These are phyloP conservation scores for Coemansia sp. DNA, from an alignment of 192 early-diverging fungal genomes.

Conservation along the genomic window DNA sequence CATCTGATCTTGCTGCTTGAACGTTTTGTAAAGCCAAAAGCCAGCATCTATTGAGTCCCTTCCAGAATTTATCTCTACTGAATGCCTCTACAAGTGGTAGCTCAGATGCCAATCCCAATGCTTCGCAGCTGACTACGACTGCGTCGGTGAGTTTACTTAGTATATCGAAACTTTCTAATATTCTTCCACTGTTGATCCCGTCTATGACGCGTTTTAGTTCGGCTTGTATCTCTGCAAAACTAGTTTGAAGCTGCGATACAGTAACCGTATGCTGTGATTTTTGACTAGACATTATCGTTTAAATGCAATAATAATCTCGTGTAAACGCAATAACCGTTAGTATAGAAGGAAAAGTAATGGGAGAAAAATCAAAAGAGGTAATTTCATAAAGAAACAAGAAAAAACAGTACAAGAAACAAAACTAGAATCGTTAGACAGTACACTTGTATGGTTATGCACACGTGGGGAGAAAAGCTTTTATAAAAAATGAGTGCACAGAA, in stretches of 20 bases:
- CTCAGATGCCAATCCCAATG: constrained; percentile 62
- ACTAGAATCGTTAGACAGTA: too few relatives aligned
- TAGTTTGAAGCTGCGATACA: constrained; percentile 41
- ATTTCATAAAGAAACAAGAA: too few relatives aligned
- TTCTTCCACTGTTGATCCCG: constrained; percentile 56
- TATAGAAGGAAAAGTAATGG: neutral
- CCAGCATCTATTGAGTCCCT: constrained; percentile 73
- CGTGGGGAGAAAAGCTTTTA: too few relatives aligned
- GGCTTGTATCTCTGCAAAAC: constrained; percentile 55
- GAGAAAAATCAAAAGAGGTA: too few relatives aligned
- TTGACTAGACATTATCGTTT: too few relatives aligned
- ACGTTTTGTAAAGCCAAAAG: constrained; percentile 63
- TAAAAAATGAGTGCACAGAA: too few relatives aligned
- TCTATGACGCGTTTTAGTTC: constrained; percentile 64
- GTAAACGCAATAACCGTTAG: neutral
- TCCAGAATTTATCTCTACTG: constrained; percentile 67
- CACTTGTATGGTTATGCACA: too few relatives aligned
- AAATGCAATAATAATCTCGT: neutral
- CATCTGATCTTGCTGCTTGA: constrained; percentile 45
- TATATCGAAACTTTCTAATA: constrained; percentile 67
- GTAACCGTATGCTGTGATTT: constrained; percentile 7
- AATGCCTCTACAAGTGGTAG: constrained; percentile 56
- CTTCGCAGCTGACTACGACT: constrained; percentile 64
- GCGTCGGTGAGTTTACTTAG: constrained; percentile 62
- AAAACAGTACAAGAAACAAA: too few relatives aligned